Evolutionary conservation across 495 filamentous ascomycete species (phyloP), one percentile per base, ranked within the genome.

Genomic region (Aspergillus asperescens): DNA sequence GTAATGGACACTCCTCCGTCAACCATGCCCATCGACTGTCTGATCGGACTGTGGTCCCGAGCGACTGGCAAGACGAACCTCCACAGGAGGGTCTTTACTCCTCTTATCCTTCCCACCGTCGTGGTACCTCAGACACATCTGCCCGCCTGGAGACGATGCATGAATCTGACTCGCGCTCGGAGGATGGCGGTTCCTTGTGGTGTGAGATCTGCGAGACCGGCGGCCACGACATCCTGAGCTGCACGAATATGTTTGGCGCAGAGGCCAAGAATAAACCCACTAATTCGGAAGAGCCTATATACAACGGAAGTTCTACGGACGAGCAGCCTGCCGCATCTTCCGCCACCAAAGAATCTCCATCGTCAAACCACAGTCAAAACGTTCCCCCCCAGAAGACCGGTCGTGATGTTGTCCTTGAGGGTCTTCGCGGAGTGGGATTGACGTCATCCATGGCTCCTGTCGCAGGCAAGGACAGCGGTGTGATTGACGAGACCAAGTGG

Each of bases 221-320:
- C n/a, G 92, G 92, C 13, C 92, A 97, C 59, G 92, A 97, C 57
- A 95, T 97, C 54, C 70, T 97, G 29, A 93, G 84, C 16, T 97
- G 92, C 73, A 89, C 88, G 27, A 93, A 85, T 62, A 89, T 94
- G 81, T 90, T 91, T 62, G 82, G 71, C 9, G 62, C 72, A 20
- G 70, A 66, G 4, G 61, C 63, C 16, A 70, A 71, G 22, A 52
- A 52, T 12, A 62, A 61, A 40, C 40, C 45, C 29, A 9, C 43
- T 13, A 16, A 54, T 6, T 32, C 52, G 13, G 31, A 56, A 7
- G 62, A 62, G 20, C 40, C 55, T n/a, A 29, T 51, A 1, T 54
- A 57, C 29, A 37, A 50, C 23, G 47, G 22, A 20, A 43, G 25
- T 41, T 42, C 57, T 1, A 10, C 43, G 5, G 41, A 60, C 7